Evolutionary conservation across 1,139 yeast genomes (phyloP).

Genomic region (Pichia sp.): DNA sequence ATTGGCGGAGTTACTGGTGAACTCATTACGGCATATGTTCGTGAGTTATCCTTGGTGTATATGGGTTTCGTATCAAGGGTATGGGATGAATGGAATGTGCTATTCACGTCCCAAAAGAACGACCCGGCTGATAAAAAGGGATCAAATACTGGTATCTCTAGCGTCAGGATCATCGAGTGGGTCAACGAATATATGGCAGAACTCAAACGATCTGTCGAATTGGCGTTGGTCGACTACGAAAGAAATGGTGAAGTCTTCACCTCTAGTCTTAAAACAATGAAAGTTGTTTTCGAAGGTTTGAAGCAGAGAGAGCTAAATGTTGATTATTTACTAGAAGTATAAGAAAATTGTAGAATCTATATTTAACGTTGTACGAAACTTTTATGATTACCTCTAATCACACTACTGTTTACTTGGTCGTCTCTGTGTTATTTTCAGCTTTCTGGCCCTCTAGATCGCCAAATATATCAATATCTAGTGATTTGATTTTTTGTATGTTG

Average conservation of each 20-base stretch:
- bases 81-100: constrained; percentile 18
- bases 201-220: constrained; percentile 8
- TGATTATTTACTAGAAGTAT: constrained; percentile 15
- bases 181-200: constrained; percentile 13
- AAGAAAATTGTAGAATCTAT: background rate
- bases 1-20: constrained; percentile 12
- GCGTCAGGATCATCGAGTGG: constrained; percentile 16
- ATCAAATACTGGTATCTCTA: background rate
- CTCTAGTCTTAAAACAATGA: constrained; percentile 8
- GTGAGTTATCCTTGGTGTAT: constrained; percentile 19
- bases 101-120: constrained; percentile 2
- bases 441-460: constrained; percentile 2
- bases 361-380: background rate
- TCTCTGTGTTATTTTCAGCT: background rate
- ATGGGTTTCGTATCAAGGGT: constrained; percentile 16
- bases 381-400: constrained; percentile 13
- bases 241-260: constrained; percentile 10
- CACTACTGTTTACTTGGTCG: background rate
- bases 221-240: constrained; percentile 17
- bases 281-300: constrained; percentile 7
- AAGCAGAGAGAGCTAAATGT: constrained; percentile 14
- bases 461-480: constrained; percentile 12
- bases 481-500: constrained; percentile 8
- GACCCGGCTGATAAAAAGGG: background rate
- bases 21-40: constrained; percentile 16